Evolutionary conservation across 2,329 filamentous ascomycete species (phyloP).

Genomic region (Venturia pyrina): DNA sequence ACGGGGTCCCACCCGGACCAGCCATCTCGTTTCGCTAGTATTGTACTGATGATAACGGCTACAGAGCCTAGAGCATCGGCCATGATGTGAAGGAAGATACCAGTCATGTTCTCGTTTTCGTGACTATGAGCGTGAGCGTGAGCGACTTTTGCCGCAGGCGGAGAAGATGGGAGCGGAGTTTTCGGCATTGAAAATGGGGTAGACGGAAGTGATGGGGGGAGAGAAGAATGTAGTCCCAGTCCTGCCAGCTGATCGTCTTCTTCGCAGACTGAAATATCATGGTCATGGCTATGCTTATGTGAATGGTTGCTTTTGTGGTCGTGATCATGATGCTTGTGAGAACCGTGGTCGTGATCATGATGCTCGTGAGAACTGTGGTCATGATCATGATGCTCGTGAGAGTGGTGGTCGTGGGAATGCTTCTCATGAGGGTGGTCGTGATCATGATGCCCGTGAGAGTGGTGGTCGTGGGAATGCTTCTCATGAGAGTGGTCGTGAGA

Average conservation of each 20-base stretch:
- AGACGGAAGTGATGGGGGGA: constrained; percentile 12
- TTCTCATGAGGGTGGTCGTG: constrained; percentile 23
- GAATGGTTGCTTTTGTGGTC: constrained; percentile 20
- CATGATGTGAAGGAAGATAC: constrained; percentile 90
- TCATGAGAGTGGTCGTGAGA: constrained; percentile 23
- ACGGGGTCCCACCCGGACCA: constrained; percentile 94
- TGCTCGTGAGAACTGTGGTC: no score
- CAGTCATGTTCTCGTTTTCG: constrained; percentile 95
- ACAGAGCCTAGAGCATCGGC: constrained; percentile 91
- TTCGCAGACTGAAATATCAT: constrained; percentile 92
- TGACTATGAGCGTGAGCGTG: constrained; percentile 46
- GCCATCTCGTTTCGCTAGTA: constrained; percentile 74
- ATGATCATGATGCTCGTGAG: constrained; percentile 21
- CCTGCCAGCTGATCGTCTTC: constrained; percentile 9
- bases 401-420: constrained; percentile 27
- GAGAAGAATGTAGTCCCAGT: constrained; percentile 38
- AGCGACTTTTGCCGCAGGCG: constrained; percentile 10
- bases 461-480: constrained; percentile 20
- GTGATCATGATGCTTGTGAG: constrained; percentile 10
- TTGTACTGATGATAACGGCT: constrained; percentile 85
- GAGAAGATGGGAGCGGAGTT: constrained; percentile 14
- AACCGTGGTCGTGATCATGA: constrained; percentile 17
- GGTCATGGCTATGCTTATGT: constrained; percentile 35
- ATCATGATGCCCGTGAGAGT: constrained; percentile 20
- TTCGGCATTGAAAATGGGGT: constrained; percentile 14